phyloP scores from a whole-genome alignment of 1,284 basidiomycete species.

The Lignosus rhinocerotis region DNA sequence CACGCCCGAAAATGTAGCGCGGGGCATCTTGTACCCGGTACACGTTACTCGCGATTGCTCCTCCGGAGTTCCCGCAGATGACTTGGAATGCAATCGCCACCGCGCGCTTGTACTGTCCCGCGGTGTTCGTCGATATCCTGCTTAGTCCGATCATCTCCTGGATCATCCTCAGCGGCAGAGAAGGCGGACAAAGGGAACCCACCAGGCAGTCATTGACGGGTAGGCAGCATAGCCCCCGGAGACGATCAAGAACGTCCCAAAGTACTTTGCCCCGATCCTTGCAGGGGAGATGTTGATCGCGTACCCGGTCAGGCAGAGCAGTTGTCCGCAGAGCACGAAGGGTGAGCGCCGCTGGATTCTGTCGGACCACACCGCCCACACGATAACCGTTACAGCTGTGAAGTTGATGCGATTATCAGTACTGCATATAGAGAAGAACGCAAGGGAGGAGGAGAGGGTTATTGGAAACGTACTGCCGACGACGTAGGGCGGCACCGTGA shows the following conservation, averaged over 20 bases:
- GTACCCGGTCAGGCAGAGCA: conserved; percentile 59
- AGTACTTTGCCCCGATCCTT: conserved; percentile 55
- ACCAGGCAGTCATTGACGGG: conserved; percentile 70
- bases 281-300: conserved; percentile 61
- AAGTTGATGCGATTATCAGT: too few species aligned
- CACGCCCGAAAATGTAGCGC: conserved; percentile 60
- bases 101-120: conserved; percentile 66
- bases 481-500: conserved; percentile 26
- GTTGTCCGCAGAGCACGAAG: conserved; percentile 57
- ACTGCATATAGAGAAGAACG: background rate
- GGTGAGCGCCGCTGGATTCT: conserved; percentile 53
- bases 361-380: conserved; percentile 62
- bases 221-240: conserved; percentile 59
- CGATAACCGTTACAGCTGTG: conserved; percentile 52
- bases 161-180: background rate
- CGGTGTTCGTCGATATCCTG: conserved; percentile 46
- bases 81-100: conserved; percentile 65
- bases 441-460: background rate
- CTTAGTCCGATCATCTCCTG: conserved; percentile 1
- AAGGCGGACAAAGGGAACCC: conserved; percentile 17
- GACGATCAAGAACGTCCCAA: conserved; percentile 65
- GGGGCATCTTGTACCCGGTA: conserved; percentile 61
- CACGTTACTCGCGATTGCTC: conserved; percentile 58
- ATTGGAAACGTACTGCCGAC: conserved; percentile 48
- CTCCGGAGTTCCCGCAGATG: conserved; percentile 60